Evolutionary conservation across 345 rosid genomes (phyloP), one percentile per base, ranked within the genome.

Genomic region (Populus ilicifolia): DNA sequence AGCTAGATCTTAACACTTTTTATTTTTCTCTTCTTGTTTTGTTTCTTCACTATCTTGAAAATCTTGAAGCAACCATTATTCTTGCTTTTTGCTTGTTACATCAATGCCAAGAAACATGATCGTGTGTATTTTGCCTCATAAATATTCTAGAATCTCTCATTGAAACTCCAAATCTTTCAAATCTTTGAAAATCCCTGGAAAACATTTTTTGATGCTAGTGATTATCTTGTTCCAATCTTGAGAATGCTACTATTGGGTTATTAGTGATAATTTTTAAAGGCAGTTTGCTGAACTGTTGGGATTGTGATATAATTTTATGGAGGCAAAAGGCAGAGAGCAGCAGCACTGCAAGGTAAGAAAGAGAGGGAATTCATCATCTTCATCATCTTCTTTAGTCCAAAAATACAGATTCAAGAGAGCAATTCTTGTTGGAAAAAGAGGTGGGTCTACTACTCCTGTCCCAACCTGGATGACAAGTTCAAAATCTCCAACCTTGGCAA

Each of bases 321-420:
- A 87, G 70, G 82, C 80, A 16, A 86, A 79, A 67, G 77, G 16
- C 46, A 89, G 81, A 65, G 86, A 79, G 70, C 81, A 70, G 12
- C 87, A 78, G 68, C 81, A 74, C 9, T 87, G 93, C 68, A 96
- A 92, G 89, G 91, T 93, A 82, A 92, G 97, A 82, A 96, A 93
- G 89, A 86, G 98, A 81, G 91, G 94, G 43, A 81, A 93, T 75
- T 93, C 97, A 1, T 93, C 99, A 0, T 93, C 98, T 0, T 93
- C 98, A 0, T 96, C 97, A 0, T 96, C 99, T 27, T 90, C 98
- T 18, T 52, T 92, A 62, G 87, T 84, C 69, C 89, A 88, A 39
- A 87, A 78, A 63, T 90, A 96, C 88, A 82, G 94, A 77, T 85
- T 93, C 76, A 96, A 96, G 85, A 87, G 94, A 43, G 92, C 96